These are phyloP conservation scores for Verticillium albo-atrum DNA, from an alignment of 2,329 filamentous ascomycete species.

Conservation along the genomic window DNA sequence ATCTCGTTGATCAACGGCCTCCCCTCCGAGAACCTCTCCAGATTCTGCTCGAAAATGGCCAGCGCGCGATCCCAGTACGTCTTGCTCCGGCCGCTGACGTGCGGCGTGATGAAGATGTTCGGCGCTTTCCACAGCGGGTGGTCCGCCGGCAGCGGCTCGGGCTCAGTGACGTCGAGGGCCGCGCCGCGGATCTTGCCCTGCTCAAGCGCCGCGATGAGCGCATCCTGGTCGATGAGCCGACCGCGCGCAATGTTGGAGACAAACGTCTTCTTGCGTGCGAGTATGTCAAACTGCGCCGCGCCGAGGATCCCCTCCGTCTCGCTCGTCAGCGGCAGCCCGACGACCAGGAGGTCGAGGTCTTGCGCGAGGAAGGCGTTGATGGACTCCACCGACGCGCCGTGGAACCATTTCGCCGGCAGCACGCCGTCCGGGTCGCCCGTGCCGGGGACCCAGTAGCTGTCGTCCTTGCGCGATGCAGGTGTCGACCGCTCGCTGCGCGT, in stretches of 20 bases:
- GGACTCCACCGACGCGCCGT: slow-evolving; percentile 34
- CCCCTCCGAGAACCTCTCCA: slow-evolving; percentile 31
- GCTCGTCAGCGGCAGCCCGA: slow-evolving; percentile 46
- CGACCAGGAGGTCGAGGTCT: slow-evolving; percentile 47
- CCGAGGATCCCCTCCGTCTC: slow-evolving; percentile 47
- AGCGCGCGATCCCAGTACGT: slow-evolving; percentile 35
- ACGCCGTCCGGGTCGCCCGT: slow-evolving; percentile 51
- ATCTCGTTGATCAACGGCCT: slow-evolving; percentile 35
- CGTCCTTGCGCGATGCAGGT: slow-evolving; percentile 58
- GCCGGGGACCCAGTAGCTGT: slow-evolving; percentile 62
- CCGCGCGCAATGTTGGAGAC: slow-evolving; percentile 69
- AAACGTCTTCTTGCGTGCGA: slow-evolving; percentile 47
- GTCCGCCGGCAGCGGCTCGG: slow-evolving; percentile 67
- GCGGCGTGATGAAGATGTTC: slow-evolving; percentile 61
- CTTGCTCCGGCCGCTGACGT: slow-evolving; percentile 38
- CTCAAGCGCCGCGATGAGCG: slow-evolving; percentile 55
- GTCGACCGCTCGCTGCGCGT: slow-evolving; percentile 67
- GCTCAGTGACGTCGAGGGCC: slow-evolving; percentile 74
- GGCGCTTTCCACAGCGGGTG: slow-evolving; percentile 65
- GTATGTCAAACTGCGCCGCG: slow-evolving; percentile 40
- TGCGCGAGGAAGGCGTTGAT: slow-evolving; percentile 46
- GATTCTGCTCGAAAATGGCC: slow-evolving; percentile 36
- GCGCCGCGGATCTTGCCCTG: slow-evolving; percentile 50
- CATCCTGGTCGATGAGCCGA: slow-evolving; percentile 42
- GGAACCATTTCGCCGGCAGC: slow-evolving; percentile 48